Base-by-base conservation (phyloP, 1,139 yeast species). In the Lodderomyces pseudojiufengensis region DNA sequence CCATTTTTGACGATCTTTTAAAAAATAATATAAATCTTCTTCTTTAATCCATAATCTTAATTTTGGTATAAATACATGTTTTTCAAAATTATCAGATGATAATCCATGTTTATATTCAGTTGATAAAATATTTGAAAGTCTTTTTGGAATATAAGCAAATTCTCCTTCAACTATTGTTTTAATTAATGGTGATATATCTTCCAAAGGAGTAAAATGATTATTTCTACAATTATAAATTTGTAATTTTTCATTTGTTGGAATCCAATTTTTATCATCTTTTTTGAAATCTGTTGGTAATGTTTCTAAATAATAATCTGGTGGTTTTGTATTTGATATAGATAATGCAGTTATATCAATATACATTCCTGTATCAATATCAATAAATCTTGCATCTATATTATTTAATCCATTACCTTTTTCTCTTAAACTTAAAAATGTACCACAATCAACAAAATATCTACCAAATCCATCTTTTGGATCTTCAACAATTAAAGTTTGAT, bases 211-310 rank as follows among this genome's bases (percentile, higher is more conserved):
- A 45, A 65, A 73, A 54, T 73, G 78, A 41, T 62, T 60, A 50
- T 73, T 72, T 29, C 75, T 55, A 50, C 78, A 73, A 45, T 71
- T 72, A 50, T 61, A 68, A 9, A 56, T 51, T 35, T 63, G 48
- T 5, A 58, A 43, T 30, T 45, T 40, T 21, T 43, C 42, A 38
- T 60, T 60, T 37, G 55, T 38, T 13, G 40, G 37, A 4, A 13
- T 3, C 13, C 50, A 44, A 4, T 46, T 35, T 4, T 52, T 42
- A 9, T 48, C 45, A 21, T 43, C 53, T 41, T 33, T 46, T 34
- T 39, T 36, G 38, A 48, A 3, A 23, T 33, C 9, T 4, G 14
- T 12, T 8, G 14, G 27, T 24, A 31, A 23, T 14, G 24, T 35
- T 34, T 45, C 21, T 30, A 37, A 37, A 27, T 42, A 39, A 21